phyloP scores from a whole-genome alignment of 352 stramenopile species.

The Globisporangium perplexum region DNA sequence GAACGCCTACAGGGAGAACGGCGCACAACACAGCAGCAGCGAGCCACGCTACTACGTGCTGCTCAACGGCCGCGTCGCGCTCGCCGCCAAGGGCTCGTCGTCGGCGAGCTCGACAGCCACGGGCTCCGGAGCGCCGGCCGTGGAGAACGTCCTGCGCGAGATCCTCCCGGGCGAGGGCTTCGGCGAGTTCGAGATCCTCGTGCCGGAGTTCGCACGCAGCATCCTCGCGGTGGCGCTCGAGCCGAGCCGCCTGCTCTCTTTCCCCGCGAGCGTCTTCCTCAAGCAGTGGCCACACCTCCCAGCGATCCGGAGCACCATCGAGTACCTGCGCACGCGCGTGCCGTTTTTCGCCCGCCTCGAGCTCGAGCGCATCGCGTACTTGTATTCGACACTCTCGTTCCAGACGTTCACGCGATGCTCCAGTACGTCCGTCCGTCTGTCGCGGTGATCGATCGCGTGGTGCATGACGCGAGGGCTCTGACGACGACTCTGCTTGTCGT shows the following conservation, averaged over 20 bases:
- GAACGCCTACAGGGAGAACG: constrained; percentile 40
- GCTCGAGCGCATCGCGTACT: constrained; percentile 44
- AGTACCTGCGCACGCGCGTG: constrained; percentile 38
- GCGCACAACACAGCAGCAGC: constrained; percentile 8
- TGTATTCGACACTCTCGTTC: constrained; percentile 51
- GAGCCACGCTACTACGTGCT: constrained; percentile 41
- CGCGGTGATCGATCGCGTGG: background rate
- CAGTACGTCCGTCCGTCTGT: constrained; percentile 18
- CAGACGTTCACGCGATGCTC: constrained; percentile 33
- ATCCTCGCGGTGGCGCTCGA: constrained; percentile 43
- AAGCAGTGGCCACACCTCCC: constrained; percentile 31
- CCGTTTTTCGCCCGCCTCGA: constrained; percentile 39
- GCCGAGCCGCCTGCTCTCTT: constrained; percentile 43
- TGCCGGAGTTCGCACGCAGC: constrained; percentile 25
- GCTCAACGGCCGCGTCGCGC: constrained; percentile 34
- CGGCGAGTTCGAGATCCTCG: constrained; percentile 59
- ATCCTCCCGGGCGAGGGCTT: constrained; percentile 36
- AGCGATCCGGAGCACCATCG: constrained; percentile 31
- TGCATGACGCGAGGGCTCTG: background rate
- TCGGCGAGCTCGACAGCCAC: background rate
- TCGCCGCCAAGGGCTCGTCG: constrained; percentile 23
- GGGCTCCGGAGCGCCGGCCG: background rate
- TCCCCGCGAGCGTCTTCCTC: constrained; percentile 38
- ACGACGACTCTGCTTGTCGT: background rate
- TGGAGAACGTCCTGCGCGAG: constrained; percentile 31